phyloP scores from a whole-genome alignment of 352 stramenopile species.

The Phytophthora fragariae region DNA sequence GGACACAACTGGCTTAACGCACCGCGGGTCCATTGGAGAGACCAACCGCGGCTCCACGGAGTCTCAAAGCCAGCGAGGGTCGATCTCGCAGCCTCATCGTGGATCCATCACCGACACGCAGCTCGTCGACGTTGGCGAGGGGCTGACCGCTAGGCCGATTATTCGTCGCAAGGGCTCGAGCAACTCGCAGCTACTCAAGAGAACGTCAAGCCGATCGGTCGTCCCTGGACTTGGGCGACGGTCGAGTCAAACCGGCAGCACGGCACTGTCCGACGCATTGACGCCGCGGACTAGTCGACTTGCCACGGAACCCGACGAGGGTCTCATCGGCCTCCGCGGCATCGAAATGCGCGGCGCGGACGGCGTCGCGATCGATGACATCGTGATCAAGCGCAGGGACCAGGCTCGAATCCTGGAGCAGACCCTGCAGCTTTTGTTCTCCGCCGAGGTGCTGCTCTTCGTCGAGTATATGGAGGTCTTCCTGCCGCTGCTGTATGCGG shows the following conservation, averaged over 20 bases:
- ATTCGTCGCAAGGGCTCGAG: slow-evolving; percentile 6
- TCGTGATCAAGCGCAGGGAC: slow-evolving; percentile 14
- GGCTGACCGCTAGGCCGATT: neutral
- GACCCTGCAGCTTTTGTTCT: slow-evolving; percentile 30
- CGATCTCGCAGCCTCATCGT: neutral
- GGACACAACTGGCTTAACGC: neutral
- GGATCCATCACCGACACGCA: neutral
- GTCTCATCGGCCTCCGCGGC: neutral
- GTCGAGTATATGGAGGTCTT: slow-evolving; percentile 46
- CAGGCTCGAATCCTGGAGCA: slow-evolving; percentile 24
- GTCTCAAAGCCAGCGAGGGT: neutral
- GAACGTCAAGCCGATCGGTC: neutral
- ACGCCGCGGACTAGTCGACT: neutral
- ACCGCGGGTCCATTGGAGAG: neutral
- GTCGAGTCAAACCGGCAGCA: neutral
- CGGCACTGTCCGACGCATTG: neutral
- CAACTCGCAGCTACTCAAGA: slow-evolving; percentile 3
- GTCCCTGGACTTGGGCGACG: neutral
- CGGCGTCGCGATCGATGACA: slow-evolving; percentile 17
- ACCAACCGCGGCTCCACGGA: neutral
- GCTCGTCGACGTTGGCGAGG: neutral
- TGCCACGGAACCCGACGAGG: neutral
- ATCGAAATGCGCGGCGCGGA: slow-evolving; percentile 1
- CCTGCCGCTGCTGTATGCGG: slow-evolving; percentile 37
- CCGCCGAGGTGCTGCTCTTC: slow-evolving; percentile 32